Evolutionary conservation across 176 grass and related monocot genomes (phyloP), one percentile per base, ranked within the genome.

Genomic region (Zea luxurians): DNA sequence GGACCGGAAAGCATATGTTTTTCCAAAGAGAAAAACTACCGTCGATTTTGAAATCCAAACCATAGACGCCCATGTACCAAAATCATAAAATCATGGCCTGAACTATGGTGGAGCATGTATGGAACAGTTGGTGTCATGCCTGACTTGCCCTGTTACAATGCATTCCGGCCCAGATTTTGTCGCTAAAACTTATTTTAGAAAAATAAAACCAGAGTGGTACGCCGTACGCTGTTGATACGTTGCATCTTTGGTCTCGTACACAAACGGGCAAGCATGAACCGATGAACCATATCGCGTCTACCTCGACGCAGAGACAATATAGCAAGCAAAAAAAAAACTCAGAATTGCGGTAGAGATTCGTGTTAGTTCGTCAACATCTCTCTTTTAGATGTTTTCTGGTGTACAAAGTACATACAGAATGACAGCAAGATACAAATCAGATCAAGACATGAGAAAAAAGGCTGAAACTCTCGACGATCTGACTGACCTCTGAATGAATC

Each of bases 401-500:
- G 53, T 55, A 55, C 16, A 55, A 55, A 44, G 53, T 77, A 63
- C 64, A 68, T 4, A 50, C 16, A 77, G 35, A 61, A 61, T 49
- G 44, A n/a, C 55, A 72, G 50, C 5, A 20, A 64, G 68, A 59
- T 12, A 20, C 10, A 48, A 4, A 13, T 48, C 76, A 68, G 64
- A 17, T 64, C 18, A 49, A n/a, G 43, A 37, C 2, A 6, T 6
- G 16, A 6, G 38, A 60, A 58, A 68, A 77, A 64, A 17, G 27
- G 27, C 16, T 42, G 16, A 61, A 11, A 46, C 20, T 66, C 21
- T 87, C 49, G 64, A 66, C 35, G 48, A 79, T 68, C 64, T 49
- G 80, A 64, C 69, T 18, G 55, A 58, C 17, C 55, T 20, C 8
- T 58, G 55, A 58, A 58, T 40, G 73, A 78, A 49, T 53, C 13